Evolutionary conservation across 352 stramenopile genomes (phyloP), one percentile per base, ranked within the genome.

Genomic region (Phytopythium mirpurense): DNA sequence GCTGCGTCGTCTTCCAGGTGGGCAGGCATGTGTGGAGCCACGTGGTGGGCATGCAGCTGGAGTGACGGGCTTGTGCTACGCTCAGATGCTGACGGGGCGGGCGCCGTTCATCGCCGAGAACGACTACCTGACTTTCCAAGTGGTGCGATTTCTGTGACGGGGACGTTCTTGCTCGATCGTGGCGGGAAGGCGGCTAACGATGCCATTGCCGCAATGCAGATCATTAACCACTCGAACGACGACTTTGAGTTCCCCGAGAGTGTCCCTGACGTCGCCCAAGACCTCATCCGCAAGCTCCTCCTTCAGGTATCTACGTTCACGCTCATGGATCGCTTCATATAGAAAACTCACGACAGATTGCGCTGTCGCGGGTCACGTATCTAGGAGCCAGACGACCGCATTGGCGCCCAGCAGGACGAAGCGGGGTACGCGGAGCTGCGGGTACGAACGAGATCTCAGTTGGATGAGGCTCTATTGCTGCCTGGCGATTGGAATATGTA

Each of bases 101-200:
- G 71, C 87, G 54, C 86, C 86, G 7, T 97, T 96, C 51, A 65
- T 88, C n/a, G 89, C 74, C 29, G 85, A 93, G 65, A 96, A 92
- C 37, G 89, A 97, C 55, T 96, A 95, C 51, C 68, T 96, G 43
- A 96, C 87, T 42, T 96, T 96, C 59, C 82, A 96, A 87, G 66
- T 88, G 75, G 80, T 90, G 60, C 42, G 58, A 24, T 43, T 16
- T 3, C 18, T 10, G 37, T 6, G 18, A n/a, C 15, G 18, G 37
- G 12, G 6, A 5, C 11, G 7, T 15, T 36, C 11, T 2, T 15
- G 32, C 11, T 36, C 6, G 32, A 10, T n/a, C n/a, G n/a, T n/a
- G n/a, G n/a, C n/a, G n/a, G n/a, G n/a, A n/a, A n/a, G n/a, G n/a
- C n/a, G n/a, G n/a, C n/a, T n/a, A n/a, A n/a, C n/a, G n/a, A n/a